These are phyloP conservation scores for Artemisia tridentata DNA, from an alignment of 129 eudicot species.

Conservation along the genomic window DNA sequence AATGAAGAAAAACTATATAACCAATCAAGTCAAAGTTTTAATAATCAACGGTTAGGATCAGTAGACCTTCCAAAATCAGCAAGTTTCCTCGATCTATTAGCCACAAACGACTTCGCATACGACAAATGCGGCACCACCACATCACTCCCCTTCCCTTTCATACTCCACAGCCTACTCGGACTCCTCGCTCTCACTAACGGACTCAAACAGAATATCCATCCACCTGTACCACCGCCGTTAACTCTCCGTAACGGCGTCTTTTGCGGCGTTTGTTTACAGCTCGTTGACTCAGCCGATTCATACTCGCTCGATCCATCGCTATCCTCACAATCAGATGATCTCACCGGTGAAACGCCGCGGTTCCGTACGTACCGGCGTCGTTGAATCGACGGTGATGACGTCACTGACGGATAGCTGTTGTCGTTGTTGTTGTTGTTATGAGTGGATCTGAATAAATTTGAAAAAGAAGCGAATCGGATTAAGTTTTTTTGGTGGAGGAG, in stretches of 20 bases:
- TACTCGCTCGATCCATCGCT: conserved; percentile 42
- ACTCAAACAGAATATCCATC: conserved; percentile 52
- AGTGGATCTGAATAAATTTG: background rate
- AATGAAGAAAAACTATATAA: too few species aligned
- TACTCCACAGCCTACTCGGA: conserved; percentile 51
- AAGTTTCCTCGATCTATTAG: conserved; percentile 67
- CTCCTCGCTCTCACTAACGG: conserved; percentile 68
- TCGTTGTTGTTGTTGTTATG: background rate
- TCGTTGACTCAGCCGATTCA: conserved; percentile 43
- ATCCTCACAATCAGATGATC: conserved; percentile 43
- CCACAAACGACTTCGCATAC: conserved; percentile 47
- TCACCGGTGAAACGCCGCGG: conserved; percentile 68
- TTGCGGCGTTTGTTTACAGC: conserved; percentile 60
- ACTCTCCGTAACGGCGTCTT: conserved; percentile 28
- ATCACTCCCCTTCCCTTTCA: conserved; percentile 48
- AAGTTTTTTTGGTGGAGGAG: background rate
- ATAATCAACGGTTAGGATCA: conserved; percentile 41
- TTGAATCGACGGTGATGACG: background rate
- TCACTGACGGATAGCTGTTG: background rate
- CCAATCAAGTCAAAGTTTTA: conserved; percentile 23
- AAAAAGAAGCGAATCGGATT: background rate
- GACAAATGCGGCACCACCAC: conserved; percentile 51
- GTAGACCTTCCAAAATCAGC: conserved; percentile 65
- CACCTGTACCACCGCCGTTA: conserved; percentile 33
- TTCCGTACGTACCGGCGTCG: conserved; percentile 30